Percentiles rank a stretch among this genome's conserved stretches.
phyloP scores from a whole-genome alignment of 2,329 filamentous ascomycete genomes.

The Pseudophaeomoniella oleicola region DNA sequence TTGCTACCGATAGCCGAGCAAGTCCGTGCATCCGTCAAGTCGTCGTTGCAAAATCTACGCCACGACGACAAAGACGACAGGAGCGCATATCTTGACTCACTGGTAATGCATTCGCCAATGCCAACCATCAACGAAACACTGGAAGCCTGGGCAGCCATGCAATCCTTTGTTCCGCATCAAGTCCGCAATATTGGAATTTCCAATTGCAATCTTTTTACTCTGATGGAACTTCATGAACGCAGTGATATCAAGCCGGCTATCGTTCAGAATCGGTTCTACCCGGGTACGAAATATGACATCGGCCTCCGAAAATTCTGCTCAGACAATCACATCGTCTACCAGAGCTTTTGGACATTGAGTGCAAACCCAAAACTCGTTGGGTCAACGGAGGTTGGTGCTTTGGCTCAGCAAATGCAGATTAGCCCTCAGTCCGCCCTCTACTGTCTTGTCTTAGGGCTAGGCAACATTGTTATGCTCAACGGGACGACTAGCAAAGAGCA shows the following conservation, averaged over 20 bases:
- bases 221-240: conserved; percentile 25
- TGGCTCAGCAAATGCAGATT: conserved; percentile 32
- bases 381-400: conserved; percentile 29
- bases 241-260: conserved; percentile 40
- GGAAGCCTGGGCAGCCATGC: conserved; percentile 51
- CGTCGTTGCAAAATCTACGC: conserved; percentile 50
- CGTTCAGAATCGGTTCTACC: conserved; percentile 64
- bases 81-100: conserved; percentile 39
- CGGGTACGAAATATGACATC: conserved; percentile 43
- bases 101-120: conserved; percentile 46
- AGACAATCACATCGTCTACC: conserved; percentile 38
- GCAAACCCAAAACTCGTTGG: conserved; percentile 39
- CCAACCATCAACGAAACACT: conserved; percentile 37
- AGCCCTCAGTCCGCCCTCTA: conserved; percentile 38
- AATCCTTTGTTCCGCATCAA: conserved; percentile 48
- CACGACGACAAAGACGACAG: conserved; percentile 19
- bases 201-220: conserved; percentile 47
- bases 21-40: conserved; percentile 50
- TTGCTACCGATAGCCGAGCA: conserved; percentile 45
- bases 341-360: conserved; percentile 48
- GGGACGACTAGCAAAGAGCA: conserved; percentile 38
- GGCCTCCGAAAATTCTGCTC: conserved; percentile 43
- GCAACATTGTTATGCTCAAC: conserved; percentile 36
- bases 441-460: conserved; percentile 38
- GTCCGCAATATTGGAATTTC: conserved; percentile 61